Percentiles rank a stretch among this genome's conserved stretches.
phyloP scores from a whole-genome alignment of 176 grass and related monocot genomes.

The Carex cristatella region DNA sequence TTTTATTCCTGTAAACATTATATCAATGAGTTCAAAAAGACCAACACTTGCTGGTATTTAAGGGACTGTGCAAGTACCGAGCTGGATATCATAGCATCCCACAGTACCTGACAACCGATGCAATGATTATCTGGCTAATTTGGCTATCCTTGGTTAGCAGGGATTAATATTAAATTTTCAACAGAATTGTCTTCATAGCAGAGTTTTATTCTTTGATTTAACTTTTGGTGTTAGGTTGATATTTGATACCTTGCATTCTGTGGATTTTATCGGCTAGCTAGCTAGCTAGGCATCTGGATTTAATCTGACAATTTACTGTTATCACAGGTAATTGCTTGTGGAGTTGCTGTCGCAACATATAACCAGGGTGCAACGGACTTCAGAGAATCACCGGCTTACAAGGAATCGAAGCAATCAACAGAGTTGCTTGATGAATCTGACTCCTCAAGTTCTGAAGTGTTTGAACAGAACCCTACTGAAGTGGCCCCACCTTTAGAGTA shows the following conservation, averaged over 20 bases:
- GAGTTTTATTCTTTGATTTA: background rate
- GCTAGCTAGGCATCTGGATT: background rate
- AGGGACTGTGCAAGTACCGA: background rate
- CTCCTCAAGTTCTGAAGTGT: conserved; percentile 69
- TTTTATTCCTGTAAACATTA: background rate
- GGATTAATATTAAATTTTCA: background rate
- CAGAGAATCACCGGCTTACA: conserved; percentile 71
- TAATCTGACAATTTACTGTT: background rate
- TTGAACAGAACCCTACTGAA: conserved; percentile 95
- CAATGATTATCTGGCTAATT: background rate
- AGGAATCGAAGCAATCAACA: conserved; percentile 58
- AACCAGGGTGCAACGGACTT: conserved; percentile 92
- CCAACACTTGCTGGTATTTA: background rate
- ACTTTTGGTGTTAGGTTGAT: background rate
- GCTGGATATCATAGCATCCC: background rate
- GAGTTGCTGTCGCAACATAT: conserved; percentile 76
- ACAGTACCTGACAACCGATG: background rate
- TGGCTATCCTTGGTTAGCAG: background rate
- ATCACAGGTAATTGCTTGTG: conserved; percentile 74
- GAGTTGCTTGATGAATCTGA: conserved; percentile 88
- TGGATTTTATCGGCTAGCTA: background rate
- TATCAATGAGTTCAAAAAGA: background rate
- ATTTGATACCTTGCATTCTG: background rate
- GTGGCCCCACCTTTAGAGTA: conserved; percentile 82
- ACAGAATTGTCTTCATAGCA: background rate